Percentiles rank a stretch among this genome's conserved stretches.
Evolutionary conservation across 768 basidiomycete genomes (phyloP).

Genomic region (Mycena rosella): DNA sequence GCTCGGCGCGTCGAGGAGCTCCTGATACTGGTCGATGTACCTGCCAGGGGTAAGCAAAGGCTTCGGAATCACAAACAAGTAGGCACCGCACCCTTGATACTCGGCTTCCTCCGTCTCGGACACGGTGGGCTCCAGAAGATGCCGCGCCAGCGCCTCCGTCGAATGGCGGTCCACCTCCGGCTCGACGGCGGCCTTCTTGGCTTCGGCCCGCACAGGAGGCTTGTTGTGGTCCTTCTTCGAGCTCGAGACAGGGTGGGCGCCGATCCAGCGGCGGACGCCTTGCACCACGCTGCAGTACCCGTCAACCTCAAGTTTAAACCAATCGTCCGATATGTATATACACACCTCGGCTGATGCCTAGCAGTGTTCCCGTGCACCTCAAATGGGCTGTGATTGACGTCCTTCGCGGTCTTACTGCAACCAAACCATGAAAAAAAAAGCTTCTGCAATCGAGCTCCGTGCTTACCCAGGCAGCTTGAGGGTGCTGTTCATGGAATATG

Average conservation of each 20-base stretch:
- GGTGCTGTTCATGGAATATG: slow-evolving; percentile 93
- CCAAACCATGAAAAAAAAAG: slow-evolving; percentile 1
- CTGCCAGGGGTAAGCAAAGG: slow-evolving; percentile 46
- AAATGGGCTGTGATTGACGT: slow-evolving; percentile 83
- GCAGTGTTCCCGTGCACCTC: slow-evolving; percentile 64
- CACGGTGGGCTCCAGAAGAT: slow-evolving; percentile 73
- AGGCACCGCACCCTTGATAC: slow-evolving; percentile 71
- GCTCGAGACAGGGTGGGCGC: slow-evolving; percentile 60
- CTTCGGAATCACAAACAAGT: not conserved
- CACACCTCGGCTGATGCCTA: slow-evolving; percentile 52
- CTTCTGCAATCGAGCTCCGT: not conserved
- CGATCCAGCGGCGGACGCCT: slow-evolving; percentile 85
- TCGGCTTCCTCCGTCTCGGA: slow-evolving; percentile 75
- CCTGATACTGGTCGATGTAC: slow-evolving; percentile 82
- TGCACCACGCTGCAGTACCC: slow-evolving; percentile 70
- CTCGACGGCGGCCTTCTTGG: slow-evolving; percentile 47
- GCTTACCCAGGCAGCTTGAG: slow-evolving; percentile 84
- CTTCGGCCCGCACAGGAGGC: slow-evolving; percentile 49
- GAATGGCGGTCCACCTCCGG: slow-evolving; percentile 58
- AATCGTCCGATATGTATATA: not conserved
- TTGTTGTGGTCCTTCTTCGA: slow-evolving; percentile 57
- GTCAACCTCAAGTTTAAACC: slow-evolving; percentile 14
- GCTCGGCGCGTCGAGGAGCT: slow-evolving; percentile 69
- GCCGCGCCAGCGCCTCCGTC: slow-evolving; percentile 69
- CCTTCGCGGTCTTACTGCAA: slow-evolving; percentile 75